Evolutionary conservation across 345 rosid genomes (phyloP), one percentile per base, ranked within the genome.

Genomic region (Eucalyptus microcorys): DNA sequence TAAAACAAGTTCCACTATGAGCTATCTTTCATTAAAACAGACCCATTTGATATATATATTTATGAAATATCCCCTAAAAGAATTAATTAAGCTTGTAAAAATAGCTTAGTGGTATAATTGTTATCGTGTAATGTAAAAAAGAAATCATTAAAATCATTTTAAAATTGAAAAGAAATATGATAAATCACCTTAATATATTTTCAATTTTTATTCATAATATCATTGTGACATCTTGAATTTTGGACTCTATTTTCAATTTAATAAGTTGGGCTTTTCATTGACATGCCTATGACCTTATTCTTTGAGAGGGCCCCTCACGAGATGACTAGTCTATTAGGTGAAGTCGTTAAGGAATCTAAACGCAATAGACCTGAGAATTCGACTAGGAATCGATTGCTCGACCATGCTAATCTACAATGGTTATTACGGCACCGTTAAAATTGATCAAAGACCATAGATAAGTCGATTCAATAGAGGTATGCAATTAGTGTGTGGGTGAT

Each of bases 301-400:
- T 49, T 0, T 49, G 1, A 49, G 19, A 49, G 19, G 0, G 52
- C 52, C 52, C 17, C 19, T 49, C 52, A 49, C 1, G 7, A 49
- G 52, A 49, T 49, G 0, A 49, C 3, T 49, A 15, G 7, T 49
- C 0, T 49, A 49, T 49, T 19, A 49, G 0, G 19, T 49, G 19
- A 49, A 49, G 52, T 1, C 0, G 3, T 49, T 49, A 49, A 49
- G 19, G 7, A 49, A 49, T 15, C 7, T 49, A 49, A 49, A 49
- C 0, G 1, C 19, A 49, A 49, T 49, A 49, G 17, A 49, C 19
- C 0, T 5, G 7, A 49, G 0, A 49, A 49, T 49, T 49, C 0
- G 3, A 49, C 0, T 1, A 15, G 17, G 1, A 14, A 15, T 49
- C 7, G 0, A 49, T 0, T 49, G 0, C 52, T 49, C 7, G 1